A percentile compares a stretch with the other conserved stretches of the same genome.
phyloP scores from a whole-genome alignment of 306 rosid species.

The Cicer cuneatum region DNA sequence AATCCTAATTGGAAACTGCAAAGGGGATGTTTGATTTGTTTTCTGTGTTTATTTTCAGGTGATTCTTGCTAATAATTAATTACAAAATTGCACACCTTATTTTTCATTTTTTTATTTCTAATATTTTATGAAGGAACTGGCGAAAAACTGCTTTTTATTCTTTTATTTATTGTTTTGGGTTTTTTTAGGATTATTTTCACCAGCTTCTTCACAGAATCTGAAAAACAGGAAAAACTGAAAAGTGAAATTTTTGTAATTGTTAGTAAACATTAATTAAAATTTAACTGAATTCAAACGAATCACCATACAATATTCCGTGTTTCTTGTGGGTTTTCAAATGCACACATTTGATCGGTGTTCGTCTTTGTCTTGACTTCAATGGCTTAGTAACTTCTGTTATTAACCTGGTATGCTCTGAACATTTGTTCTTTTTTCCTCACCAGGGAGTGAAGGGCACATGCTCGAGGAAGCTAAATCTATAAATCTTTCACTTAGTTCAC shows the following conservation, averaged over 20 bases:
- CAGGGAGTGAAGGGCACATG: conserved; percentile 97
- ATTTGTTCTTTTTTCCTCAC: conserved; percentile 25
- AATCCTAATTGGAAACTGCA: background rate
- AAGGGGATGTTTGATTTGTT: conserved; percentile 13
- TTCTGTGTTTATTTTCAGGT: background rate
- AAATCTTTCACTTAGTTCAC: conserved; percentile 91
- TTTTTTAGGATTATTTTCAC: conserved; percentile 16
- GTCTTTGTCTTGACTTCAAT: conserved; percentile 24
- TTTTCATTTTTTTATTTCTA: conserved; percentile 6
- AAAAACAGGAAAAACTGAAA: conserved; percentile 14
- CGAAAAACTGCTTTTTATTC: conserved; percentile 4
- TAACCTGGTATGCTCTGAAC: conserved; percentile 35
- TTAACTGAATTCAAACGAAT: conserved; percentile 1
- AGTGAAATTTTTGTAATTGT: conserved; percentile 15
- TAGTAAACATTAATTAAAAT: conserved; percentile 24
- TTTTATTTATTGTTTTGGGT: conserved; percentile 16
- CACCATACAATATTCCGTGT: background rate
- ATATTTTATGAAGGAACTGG: conserved; percentile 19
- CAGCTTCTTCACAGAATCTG: conserved; percentile 5
- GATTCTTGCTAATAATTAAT: conserved; percentile 4
- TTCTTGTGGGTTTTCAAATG: conserved; percentile 30
- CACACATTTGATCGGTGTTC: background rate
- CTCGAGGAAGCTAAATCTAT: conserved; percentile 97
- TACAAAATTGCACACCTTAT: background rate
- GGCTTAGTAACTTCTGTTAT: conserved; percentile 16